Percentiles rank a stretch among this genome's conserved stretches.
Evolutionary conservation across 2,329 filamentous ascomycete species (phyloP).

Genomic region (Epichloe scottii): DNA sequence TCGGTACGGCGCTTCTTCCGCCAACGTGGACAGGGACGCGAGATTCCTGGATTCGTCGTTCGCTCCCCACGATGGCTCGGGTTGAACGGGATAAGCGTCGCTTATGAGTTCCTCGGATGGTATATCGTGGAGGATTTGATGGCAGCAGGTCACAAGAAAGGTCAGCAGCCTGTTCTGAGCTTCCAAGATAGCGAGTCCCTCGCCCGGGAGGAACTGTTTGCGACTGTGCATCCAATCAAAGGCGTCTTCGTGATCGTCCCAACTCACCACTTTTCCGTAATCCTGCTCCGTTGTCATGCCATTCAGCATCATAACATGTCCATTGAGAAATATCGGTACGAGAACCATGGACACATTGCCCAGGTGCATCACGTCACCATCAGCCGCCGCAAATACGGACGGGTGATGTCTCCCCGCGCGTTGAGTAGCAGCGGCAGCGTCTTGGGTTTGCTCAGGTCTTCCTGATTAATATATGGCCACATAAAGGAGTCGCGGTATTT

Average conservation of each 20-base stretch:
- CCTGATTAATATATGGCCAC: slow-evolving; percentile 44
- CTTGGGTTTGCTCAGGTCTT: slow-evolving; percentile 36
- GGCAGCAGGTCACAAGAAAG: slow-evolving; percentile 37
- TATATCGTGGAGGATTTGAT: slow-evolving; percentile 39
- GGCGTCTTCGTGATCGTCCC: slow-evolving; percentile 23
- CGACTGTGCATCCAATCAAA: slow-evolving; percentile 22
- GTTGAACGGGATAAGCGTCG: slow-evolving; percentile 20
- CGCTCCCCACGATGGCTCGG: slow-evolving; percentile 22
- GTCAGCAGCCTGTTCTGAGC: slow-evolving; percentile 32
- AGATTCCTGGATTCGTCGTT: slow-evolving; percentile 20
- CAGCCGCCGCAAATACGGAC: slow-evolving; percentile 32
- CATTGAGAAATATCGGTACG: slow-evolving; percentile 16
- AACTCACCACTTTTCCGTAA: slow-evolving; percentile 25
- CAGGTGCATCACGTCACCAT: slow-evolving; percentile 23
- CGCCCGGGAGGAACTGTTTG: slow-evolving; percentile 28
- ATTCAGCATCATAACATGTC: slow-evolving; percentile 22
- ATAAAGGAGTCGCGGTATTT: slow-evolving; percentile 25
- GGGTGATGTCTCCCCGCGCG: slow-evolving; percentile 35
- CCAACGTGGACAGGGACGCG: slow-evolving; percentile 25
- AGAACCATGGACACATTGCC: slow-evolving; percentile 16
- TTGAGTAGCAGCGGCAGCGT: slow-evolving; percentile 38
- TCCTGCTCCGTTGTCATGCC: slow-evolving; percentile 13
- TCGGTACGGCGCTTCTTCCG: slow-evolving; percentile 40
- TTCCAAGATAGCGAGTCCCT: slow-evolving; percentile 38
- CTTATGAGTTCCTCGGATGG: slow-evolving; percentile 15